Base-by-base conservation (phyloP, 352 stramenopile genomes). In the Phytophthora vignae region DNA sequence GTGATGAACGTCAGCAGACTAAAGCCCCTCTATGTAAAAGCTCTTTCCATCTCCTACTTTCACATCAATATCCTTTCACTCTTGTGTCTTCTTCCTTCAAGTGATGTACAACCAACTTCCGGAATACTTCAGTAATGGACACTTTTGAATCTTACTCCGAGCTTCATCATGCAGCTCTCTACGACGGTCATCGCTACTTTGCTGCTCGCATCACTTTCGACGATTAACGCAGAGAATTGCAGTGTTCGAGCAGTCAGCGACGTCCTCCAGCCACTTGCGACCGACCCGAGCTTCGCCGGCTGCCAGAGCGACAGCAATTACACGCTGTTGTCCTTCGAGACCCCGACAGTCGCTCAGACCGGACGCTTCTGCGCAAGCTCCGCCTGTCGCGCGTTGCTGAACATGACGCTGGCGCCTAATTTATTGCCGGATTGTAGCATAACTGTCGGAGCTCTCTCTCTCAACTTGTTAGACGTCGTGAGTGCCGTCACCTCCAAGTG, bases 251-350 rank as follows among this genome's bases (percentile, higher is more conserved):
- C 46, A n/a, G 21, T 25, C 46, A 17, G 49, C 17, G 46, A 65
- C 44, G 29, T 57, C 10, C 29, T 64, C 11, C 25, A 55, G 14
- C 31, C 57, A 8, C 25, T 64, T 4, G 17, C 48, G 15, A 22
- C 22, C 19, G 42, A 55, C n/a, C 31, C 38, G 27, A 55, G 52
- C 57, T 64, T 17, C 25, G 8, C 25, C 6, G n/a, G 15, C 11
- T 64, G 57, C 42, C 48, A 55, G 25, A 54, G 4, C n/a, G 52
- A 69, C 52, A 62, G 36, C 40, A 69, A 62, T 27, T 52, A 62
- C 36, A 56, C 52, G 7, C 17, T 48, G 14, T 19, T 9, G 52
- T 56, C 52, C 6, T 57, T 44, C 33, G n/a, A 25, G 17, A n/a
- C 52, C 14, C 61, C 52, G 29, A 62, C 52, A 21, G 6, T 22